Evolutionary conservation across 106 monocot species (phyloP).

Genomic region (Dendrobium catenatum): DNA sequence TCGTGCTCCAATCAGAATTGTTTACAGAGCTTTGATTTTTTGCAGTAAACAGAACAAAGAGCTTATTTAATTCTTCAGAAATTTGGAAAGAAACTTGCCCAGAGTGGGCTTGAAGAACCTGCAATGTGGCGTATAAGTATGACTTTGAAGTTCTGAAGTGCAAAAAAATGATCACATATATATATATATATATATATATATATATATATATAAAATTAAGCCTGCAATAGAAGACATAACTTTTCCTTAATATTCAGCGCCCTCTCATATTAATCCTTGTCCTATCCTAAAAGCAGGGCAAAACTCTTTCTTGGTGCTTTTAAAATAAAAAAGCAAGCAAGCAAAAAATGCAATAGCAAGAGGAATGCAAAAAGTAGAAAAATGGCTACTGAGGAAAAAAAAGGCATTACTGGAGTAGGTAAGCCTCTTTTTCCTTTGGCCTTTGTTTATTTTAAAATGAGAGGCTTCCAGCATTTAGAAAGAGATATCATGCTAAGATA

Average conservation of each 20-base stretch:
- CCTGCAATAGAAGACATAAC: not conserved
- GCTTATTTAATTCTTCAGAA: conserved; percentile 52
- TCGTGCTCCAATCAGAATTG: conserved; percentile 29
- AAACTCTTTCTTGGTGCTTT: not conserved
- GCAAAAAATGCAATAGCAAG: not conserved
- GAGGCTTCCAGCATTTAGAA: no score
- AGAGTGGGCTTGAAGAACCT: conserved; percentile 61
- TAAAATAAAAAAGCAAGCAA: not conserved
- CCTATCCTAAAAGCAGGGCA: not conserved
- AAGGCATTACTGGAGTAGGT: not conserved
- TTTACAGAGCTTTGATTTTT: conserved; percentile 21
- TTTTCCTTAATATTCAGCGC: not conserved
- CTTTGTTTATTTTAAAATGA: no score
- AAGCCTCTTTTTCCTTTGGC: not conserved
- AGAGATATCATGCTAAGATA: no score
- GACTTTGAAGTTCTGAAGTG: not conserved
- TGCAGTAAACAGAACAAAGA: conserved; percentile 19
- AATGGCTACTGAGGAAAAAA: not conserved
- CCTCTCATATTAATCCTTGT: not conserved
- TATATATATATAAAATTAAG: not conserved
- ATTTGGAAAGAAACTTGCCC: conserved; percentile 31
- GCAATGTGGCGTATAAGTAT: conserved; percentile 7
- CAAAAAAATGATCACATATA: not conserved
- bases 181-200: not conserved
- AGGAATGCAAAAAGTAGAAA: no score